A percentile compares a stretch with the other conserved stretches of the same genome.
phyloP scores from a whole-genome alignment of 345 rosid species.

The Euphorbia peplus region DNA sequence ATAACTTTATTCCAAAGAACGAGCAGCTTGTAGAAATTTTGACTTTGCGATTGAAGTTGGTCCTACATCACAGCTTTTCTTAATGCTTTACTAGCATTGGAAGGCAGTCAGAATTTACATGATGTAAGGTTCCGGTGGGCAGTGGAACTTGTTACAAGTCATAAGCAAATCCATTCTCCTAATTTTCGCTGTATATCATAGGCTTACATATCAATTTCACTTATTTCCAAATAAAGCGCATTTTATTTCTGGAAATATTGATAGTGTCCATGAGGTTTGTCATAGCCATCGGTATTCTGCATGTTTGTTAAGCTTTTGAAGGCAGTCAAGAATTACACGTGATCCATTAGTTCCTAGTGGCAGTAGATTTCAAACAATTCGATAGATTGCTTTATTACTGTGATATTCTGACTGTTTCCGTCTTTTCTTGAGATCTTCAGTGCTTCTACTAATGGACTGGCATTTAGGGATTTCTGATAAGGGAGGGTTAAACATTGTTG shows the following conservation, averaged over 20 bases:
- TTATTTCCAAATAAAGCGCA: background rate
- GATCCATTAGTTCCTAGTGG: background rate
- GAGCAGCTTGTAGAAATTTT: background rate
- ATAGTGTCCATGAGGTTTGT: background rate
- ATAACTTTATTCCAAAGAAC: background rate
- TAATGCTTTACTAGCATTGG: slow-evolving; percentile 1
- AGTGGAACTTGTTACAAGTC: background rate
- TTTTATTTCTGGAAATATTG: background rate
- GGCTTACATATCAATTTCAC: background rate
- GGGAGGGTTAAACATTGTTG: background rate
- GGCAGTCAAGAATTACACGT: background rate
- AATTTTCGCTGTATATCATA: background rate
- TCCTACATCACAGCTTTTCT: background rate
- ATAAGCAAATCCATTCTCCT: background rate
- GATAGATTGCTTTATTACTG: background rate
- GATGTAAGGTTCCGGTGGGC: background rate
- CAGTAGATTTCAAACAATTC: slow-evolving; percentile 1
- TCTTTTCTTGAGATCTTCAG: slow-evolving; percentile 1
- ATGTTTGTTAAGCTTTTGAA: background rate
- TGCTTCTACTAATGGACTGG: background rate
- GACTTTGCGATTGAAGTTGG: background rate
- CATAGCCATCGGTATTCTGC: background rate
- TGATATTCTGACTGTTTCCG: background rate
- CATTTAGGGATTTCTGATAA: too few species aligned
- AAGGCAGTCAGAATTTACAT: background rate